Base-by-base conservation (phyloP, 2,329 filamentous ascomycete genomes). In the Torrubiella hemipterigena region DNA sequence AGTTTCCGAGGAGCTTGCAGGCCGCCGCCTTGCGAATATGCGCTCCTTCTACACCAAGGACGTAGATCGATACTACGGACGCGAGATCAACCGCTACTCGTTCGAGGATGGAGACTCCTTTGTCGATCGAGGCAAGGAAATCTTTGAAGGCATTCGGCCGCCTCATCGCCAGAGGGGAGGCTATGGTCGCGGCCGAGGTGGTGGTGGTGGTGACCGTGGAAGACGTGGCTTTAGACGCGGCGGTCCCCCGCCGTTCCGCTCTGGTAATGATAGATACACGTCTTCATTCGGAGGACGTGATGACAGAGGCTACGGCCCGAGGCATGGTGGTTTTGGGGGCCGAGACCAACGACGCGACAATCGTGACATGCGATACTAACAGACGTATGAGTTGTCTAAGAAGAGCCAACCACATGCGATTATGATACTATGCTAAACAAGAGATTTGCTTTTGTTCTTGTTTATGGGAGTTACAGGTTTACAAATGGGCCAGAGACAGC, bases 121-220 rank as follows among this genome's bases (percentile, higher is more conserved):
- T 32, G 78, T 86, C 27, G 80, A 86, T 49, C 67, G 77, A 32
- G 81, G 81, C 11, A 73, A 73, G 12, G 81, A 86, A 49, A 73
- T 77, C 22, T 78, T 78, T 46, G 58, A 73, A 29, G 73, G 73
- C 12, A 75, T 79, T 37, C 60, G 73, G 16, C 73, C 71, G 16
- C 73, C 73, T 2, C 65, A 70, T 37, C 57, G 68, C 8, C 66
- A 72, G 43, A 45, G 52, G 7, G 48, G 37, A 12, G 36, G 44
- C 9, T 44, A 51, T 9, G 46, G 38, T 12, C 36, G 43, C 11
- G 45, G 58, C 42, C 30, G 59, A 54, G 47, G 56, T 58, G 20
- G 48, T 45, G 34, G 52, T 49, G 32, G 46, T 42, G 33, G 45
- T 46, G 34, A 41, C 9, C 39, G 44, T 7, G 36, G 45, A 7